Conservation (phyloP, 129 eudicot genomes). For the Helianthus tuberosus region DNA sequence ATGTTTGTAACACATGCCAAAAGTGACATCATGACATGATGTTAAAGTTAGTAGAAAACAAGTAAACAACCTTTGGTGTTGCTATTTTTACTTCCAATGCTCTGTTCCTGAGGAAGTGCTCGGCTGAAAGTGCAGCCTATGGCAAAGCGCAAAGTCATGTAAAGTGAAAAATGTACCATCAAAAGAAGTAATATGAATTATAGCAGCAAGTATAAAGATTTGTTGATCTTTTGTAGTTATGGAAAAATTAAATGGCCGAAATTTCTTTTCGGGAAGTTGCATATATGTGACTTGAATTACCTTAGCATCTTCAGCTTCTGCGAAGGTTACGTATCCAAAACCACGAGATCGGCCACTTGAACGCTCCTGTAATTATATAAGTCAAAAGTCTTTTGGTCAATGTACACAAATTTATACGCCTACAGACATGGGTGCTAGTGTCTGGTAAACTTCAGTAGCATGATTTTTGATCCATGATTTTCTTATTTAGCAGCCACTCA, state of each 20-base stretch:
- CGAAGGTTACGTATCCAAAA: conserved; percentile 97
- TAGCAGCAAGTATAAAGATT: not conserved
- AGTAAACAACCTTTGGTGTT: conserved; percentile 87
- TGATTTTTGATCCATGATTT: not conserved
- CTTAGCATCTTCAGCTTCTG: conserved; percentile 93
- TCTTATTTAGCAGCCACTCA: not conserved
- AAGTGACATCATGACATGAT: conserved; percentile 6
- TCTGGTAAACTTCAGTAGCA: not conserved
- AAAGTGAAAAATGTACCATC: conserved; percentile 12
- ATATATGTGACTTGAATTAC: conserved; percentile 31
- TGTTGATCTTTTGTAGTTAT: not conserved
- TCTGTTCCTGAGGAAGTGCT: conserved; percentile 86
- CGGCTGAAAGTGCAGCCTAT: conserved; percentile 79
- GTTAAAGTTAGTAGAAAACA: conserved; percentile 9
- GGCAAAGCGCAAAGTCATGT: conserved; percentile 12
- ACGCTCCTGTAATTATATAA: conserved; percentile 64
- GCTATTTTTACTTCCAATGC: conserved; percentile 95
- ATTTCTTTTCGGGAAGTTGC: conserved; percentile 3
- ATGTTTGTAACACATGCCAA: not conserved
- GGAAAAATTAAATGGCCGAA: not conserved
- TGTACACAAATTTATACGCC: not conserved
- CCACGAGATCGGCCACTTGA: conserved; percentile 98
- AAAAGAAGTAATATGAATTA: not conserved
- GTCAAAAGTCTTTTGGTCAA: not conserved
- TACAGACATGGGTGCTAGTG: not conserved